These are phyloP conservation scores for Colletotrichum liaoningense DNA, from an alignment of 2,329 filamentous ascomycete genomes.

Conservation along the genomic window DNA sequence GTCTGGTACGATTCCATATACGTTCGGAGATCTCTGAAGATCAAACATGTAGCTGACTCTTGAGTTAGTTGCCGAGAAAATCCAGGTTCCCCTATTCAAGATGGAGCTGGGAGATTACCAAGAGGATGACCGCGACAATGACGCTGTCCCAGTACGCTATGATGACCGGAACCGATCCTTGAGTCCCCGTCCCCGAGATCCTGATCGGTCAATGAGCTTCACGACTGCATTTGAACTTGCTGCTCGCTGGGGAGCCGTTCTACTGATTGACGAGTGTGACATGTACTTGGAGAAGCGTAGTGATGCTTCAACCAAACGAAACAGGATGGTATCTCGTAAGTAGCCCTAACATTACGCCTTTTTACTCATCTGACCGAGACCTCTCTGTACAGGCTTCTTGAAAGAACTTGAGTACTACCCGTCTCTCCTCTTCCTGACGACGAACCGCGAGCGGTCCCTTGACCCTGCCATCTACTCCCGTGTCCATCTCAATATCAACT, in stretches of 20 bases:
- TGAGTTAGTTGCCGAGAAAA: constrained; percentile 48
- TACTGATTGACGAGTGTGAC: constrained; percentile 88
- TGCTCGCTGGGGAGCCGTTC: constrained; percentile 79
- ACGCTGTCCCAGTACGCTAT: constrained; percentile 38
- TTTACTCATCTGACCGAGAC: background rate
- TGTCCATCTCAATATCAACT: constrained; percentile 57
- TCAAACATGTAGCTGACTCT: constrained; percentile 19
- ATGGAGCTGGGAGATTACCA: constrained; percentile 71
- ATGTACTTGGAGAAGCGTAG: constrained; percentile 87
- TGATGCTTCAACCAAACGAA: constrained; percentile 24
- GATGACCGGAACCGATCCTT: background rate
- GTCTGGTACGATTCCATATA: constrained; percentile 26
- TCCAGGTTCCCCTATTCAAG: constrained; percentile 51
- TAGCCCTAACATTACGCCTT: background rate
- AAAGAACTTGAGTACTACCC: constrained; percentile 92
- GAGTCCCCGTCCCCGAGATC: constrained; percentile 56
- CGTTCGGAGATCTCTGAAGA: background rate
- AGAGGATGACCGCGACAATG: constrained; percentile 58
- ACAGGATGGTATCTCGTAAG: constrained; percentile 30
- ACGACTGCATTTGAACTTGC: constrained; percentile 56
- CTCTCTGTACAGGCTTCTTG: constrained; percentile 66
- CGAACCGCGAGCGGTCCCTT: constrained; percentile 73
- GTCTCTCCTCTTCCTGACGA: constrained; percentile 89
- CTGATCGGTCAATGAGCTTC: constrained; percentile 38
- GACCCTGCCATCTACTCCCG: constrained; percentile 61